phyloP scores from a whole-genome alignment of 2,329 filamentous ascomycete genomes.

The Exophiala mesophila region DNA sequence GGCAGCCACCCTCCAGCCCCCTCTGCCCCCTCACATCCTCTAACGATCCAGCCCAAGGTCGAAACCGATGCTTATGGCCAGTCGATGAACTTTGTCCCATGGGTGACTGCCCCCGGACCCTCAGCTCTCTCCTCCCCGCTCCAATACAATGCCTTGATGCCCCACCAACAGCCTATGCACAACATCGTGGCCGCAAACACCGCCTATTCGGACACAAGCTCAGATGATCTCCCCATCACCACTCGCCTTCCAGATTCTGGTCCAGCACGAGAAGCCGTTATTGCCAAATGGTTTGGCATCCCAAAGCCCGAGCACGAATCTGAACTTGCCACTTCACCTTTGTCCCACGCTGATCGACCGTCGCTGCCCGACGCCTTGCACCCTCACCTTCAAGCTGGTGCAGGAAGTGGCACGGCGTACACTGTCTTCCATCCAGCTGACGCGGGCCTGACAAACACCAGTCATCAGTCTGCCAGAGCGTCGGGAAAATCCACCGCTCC shows the following conservation, averaged over 20 bases:
- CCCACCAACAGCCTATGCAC: neutral
- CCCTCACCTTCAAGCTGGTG: too few relatives aligned
- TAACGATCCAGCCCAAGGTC: too few relatives aligned
- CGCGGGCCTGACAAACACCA: neutral
- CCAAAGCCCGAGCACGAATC: neutral
- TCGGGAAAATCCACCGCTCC: neutral
- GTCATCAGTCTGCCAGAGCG: neutral
- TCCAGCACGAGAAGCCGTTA: neutral
- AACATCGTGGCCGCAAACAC: neutral
- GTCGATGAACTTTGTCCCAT: too few relatives aligned
- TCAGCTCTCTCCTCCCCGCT: neutral
- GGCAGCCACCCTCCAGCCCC: neutral
- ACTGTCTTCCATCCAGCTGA: neutral
- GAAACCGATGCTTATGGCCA: too few relatives aligned
- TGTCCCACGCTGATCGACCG: neutral
- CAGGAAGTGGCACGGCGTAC: neutral
- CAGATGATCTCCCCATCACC: neutral
- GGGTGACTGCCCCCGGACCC: neutral
- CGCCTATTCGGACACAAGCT: neutral
- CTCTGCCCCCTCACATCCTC: too few relatives aligned
- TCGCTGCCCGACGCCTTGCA: neutral
- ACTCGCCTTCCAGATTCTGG: neutral
- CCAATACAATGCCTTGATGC: neutral
- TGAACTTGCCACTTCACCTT: neutral
- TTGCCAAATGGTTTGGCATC: constrained; percentile 1